Conservation (phyloP, 2,329 filamentous ascomycete genomes). For the Pseudogymnoascus sp. region DNA sequence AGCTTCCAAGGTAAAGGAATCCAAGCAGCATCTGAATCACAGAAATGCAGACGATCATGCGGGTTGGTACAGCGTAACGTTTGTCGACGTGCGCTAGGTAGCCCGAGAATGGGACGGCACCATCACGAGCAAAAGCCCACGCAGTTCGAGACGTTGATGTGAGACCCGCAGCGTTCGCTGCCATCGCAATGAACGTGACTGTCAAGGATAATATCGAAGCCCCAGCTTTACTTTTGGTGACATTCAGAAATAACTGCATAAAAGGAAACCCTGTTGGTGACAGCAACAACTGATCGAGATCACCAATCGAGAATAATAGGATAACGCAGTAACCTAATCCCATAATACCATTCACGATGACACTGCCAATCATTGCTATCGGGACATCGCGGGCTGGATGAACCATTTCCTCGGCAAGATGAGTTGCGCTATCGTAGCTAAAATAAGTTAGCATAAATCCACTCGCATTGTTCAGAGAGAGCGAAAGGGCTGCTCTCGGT, state of each 20-base stretch:
- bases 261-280: slow-evolving; percentile 42
- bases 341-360: slow-evolving; percentile 41
- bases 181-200: not conserved
- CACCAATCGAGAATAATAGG: slow-evolving; percentile 39
- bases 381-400: not conserved
- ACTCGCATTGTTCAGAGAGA: not conserved
- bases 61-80: not conserved
- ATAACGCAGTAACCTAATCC: slow-evolving; percentile 39
- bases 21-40: slow-evolving; percentile 41
- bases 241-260: slow-evolving; percentile 33
- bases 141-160: not conserved
- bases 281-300: slow-evolving; percentile 35
- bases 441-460: not conserved
- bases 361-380: slow-evolving; percentile 32
- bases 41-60: slow-evolving; percentile 27
- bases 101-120: not conserved
- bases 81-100: not conserved
- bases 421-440: not conserved
- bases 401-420: not conserved
- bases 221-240: not conserved
- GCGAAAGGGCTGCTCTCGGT: not conserved
- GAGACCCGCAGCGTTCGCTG: not conserved
- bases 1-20: slow-evolving; percentile 41
- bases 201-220: not conserved
- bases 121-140: not conserved